A percentile compares a stretch with the other conserved stretches of the same genome.
phyloP scores from a whole-genome alignment of 1,284 basidiomycete species.

The Tetrapyrgos nigripes region DNA sequence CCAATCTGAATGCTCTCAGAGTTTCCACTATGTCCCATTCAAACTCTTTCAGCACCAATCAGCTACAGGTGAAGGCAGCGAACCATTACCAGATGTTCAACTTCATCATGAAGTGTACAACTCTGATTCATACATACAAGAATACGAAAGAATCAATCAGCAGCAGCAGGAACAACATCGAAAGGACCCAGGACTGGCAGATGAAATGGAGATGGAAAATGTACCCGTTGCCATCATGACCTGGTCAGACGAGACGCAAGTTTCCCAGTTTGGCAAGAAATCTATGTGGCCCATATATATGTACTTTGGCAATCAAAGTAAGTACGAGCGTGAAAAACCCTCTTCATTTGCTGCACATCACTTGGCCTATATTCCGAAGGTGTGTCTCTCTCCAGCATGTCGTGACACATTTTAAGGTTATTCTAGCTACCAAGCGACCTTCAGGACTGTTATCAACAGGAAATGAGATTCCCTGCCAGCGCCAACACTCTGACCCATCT shows the following conservation, averaged over 20 bases:
- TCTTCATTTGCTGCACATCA: conserved; percentile 35
- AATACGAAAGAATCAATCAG: not conserved
- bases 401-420: not conserved
- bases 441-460: conserved; percentile 12
- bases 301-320: conserved; percentile 42
- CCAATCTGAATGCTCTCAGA: conserved; percentile 23
- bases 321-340: conserved; percentile 36
- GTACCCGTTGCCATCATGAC: conserved; percentile 37
- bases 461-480: conserved; percentile 6
- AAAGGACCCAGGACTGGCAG: not conserved
- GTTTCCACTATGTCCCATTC: conserved; percentile 38
- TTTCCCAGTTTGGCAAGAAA: conserved; percentile 40
- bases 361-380: conserved; percentile 38
- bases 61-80: not conserved
- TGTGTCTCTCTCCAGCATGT: conserved; percentile 14
- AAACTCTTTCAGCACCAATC: conserved; percentile 20
- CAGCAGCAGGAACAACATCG: not conserved
- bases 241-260: conserved; percentile 44
- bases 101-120: not conserved
- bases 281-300: conserved; percentile 46
- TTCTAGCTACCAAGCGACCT: conserved; percentile 13
- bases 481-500: conserved; percentile 22
- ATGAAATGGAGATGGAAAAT: conserved; percentile 21
- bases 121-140: conserved; percentile 1
- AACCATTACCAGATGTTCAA: too few species aligned